Evolutionary conservation across 73 alveolate genomes (phyloP).

Genomic region (Symbiodinium pilosum): DNA sequence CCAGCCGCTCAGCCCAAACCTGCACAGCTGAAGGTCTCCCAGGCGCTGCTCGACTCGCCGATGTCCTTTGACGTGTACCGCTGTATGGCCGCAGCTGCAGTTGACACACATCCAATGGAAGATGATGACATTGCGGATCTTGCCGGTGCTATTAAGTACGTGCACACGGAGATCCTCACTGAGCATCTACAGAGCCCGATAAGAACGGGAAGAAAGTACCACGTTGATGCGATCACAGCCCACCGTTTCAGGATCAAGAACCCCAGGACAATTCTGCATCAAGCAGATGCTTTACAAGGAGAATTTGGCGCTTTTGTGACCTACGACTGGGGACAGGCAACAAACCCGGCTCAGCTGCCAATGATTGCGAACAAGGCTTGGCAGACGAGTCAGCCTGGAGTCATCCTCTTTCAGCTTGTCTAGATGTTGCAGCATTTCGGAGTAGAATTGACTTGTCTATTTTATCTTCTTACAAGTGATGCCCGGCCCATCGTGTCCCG

Average conservation of each 20-base stretch:
- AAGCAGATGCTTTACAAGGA: constrained; percentile 25
- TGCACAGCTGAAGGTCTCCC: background rate
- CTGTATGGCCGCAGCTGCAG: constrained; percentile 69
- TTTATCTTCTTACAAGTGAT: background rate
- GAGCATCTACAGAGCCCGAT: constrained; percentile 82
- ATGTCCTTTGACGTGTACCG: constrained; percentile 51
- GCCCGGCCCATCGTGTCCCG: background rate
- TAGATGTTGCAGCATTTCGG: too few species aligned
- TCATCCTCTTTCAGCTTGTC: too few species aligned
- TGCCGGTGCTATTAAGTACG: constrained; percentile 58
- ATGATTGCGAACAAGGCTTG: constrained; percentile 41
- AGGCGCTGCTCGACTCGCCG: background rate
- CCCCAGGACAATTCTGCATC: constrained; percentile 23
- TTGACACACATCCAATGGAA: constrained; percentile 50
- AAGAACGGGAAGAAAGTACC: constrained; percentile 33
- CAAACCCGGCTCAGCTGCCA: constrained; percentile 82
- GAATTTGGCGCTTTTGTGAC: constrained; percentile 57
- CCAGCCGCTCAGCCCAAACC: background rate
- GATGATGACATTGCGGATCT: constrained; percentile 72
- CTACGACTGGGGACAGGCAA: constrained; percentile 76
- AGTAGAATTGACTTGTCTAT: background rate
- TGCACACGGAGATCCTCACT: constrained; percentile 71
- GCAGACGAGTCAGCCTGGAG: background rate
- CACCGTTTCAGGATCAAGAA: constrained; percentile 59
- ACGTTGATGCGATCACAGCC: constrained; percentile 47